A percentile compares a stretch with the other conserved stretches of the same genome.
Evolutionary conservation across 2,329 filamentous ascomycete species (phyloP).

Genomic region (Ambrosiella cleistominuta): DNA sequence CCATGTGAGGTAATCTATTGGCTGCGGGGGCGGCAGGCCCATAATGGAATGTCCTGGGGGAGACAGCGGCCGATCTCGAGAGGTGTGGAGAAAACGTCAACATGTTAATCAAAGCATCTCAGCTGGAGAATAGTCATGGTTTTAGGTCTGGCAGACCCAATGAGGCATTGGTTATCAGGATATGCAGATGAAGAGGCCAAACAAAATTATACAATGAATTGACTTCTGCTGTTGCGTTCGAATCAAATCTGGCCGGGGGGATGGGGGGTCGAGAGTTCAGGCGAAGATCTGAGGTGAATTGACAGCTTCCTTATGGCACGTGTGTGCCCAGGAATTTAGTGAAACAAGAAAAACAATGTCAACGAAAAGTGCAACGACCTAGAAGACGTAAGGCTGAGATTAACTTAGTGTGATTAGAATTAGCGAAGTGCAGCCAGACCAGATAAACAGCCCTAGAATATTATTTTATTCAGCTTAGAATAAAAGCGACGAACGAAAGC

Average conservation of each 20-base stretch:
- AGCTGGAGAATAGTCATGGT: neutral
- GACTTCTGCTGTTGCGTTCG: no score
- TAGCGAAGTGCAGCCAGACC: neutral
- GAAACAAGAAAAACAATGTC: neutral
- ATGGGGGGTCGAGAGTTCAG: neutral
- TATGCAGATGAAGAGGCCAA: neutral
- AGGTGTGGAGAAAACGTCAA: slow-evolving; percentile 13
- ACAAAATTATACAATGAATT: no score
- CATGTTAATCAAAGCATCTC: slow-evolving; percentile 12
- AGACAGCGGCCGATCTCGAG: slow-evolving; percentile 10
- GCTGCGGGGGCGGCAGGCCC: slow-evolving; percentile 6
- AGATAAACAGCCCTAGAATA: neutral
- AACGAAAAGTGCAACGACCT: neutral
- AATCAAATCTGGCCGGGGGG: neutral
- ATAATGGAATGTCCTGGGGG: slow-evolving; percentile 11
- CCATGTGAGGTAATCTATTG: slow-evolving; percentile 10
- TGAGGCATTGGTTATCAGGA: neutral
- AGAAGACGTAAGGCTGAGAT: neutral
- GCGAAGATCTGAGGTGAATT: neutral
- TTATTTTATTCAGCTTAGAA: neutral
- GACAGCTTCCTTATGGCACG: neutral
- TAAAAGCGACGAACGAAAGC: neutral
- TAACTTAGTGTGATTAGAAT: neutral
- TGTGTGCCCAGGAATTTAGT: neutral
- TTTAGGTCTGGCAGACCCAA: neutral